Base-by-base conservation (phyloP, 805 yeast genomes). In the Cyberlindnera euphorbiiphila region DNA sequence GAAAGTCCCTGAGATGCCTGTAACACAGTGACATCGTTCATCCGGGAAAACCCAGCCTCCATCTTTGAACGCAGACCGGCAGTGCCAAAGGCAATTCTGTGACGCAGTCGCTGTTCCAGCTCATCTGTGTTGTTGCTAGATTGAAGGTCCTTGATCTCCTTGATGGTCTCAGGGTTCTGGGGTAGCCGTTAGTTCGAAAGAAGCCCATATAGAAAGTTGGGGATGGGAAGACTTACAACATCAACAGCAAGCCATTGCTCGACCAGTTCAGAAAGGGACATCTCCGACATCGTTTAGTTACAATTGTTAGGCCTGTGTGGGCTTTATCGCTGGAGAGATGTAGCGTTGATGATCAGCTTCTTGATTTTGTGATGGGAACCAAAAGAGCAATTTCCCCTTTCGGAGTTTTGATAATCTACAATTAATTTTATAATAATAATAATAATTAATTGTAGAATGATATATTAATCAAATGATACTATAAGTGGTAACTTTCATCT, bases 1-100 rank as follows among this genome's bases (percentile, higher is more conserved):
- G 86, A 78, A 14, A 85, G 60, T 1, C 94, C 95, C 50, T 87
- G 95, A 0, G 96, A 78, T 0, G 98, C 89, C 63, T 91, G 98
- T 30, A 86, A 54, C 1, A 91, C 83, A 0, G 96, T 87, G 13
- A 91, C 81, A 45, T 81, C 82, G 59, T 93, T 91, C 91, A 93
- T 84, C 49, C 88, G 74, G 36, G 77, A 73, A 56, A 85, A 88
- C 0, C 98, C 98, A 0, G 96, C 87, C 44, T 80, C 89, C 96
- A 93, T 88, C 16, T 70, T 65, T 2, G 95, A 76, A 19, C 98
- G 68, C 32, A 93, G 72, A 0, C 97, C 98, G 3, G 98, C 96
- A 0, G 98, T 91, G 0, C 98, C 98, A 60, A 91, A 91, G 10
- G 78, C 65, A 19, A 89, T 81, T 36, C 96, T 62, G n/a, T 53